A percentile compares a stretch with the other conserved stretches of the same genome.
These are phyloP conservation scores for Vanrija pseudolonga DNA, from an alignment of 1,284 basidiomycete genomes.

Conservation along the genomic window DNA sequence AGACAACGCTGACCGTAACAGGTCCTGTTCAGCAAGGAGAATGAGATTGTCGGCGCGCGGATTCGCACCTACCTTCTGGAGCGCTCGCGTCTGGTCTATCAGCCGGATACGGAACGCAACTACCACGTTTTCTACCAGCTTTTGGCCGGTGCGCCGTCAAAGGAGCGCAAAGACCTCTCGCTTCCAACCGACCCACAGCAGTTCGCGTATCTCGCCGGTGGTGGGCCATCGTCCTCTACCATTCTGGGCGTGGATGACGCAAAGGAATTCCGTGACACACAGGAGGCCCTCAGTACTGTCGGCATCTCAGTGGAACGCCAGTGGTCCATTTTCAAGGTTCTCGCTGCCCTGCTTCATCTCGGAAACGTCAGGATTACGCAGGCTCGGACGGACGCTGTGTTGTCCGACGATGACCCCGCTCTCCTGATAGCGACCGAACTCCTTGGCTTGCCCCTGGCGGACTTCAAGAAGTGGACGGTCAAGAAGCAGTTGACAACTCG, in stretches of 20 bases:
- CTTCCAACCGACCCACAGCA: slow-evolving; percentile 75
- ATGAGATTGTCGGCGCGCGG: slow-evolving; percentile 95
- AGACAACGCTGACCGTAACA: neutral
- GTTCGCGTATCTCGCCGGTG: slow-evolving; percentile 91
- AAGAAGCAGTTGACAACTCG: slow-evolving; percentile 96
- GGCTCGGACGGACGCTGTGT: slow-evolving; percentile 72
- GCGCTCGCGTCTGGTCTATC: slow-evolving; percentile 94
- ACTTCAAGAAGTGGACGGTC: slow-evolving; percentile 98
- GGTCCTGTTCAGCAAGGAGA: slow-evolving; percentile 92
- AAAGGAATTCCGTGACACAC: slow-evolving; percentile 90
- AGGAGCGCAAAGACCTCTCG: slow-evolving; percentile 91
- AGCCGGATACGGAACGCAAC: slow-evolving; percentile 93
- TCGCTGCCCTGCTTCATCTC: slow-evolving; percentile 90
- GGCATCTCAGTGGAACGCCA: slow-evolving; percentile 96
- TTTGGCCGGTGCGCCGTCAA: slow-evolving; percentile 91
- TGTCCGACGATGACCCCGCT: slow-evolving; percentile 81
- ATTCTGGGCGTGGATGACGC: slow-evolving; percentile 92
- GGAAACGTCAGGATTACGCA: slow-evolving; percentile 91
- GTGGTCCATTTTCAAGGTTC: slow-evolving; percentile 93
- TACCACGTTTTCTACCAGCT: slow-evolving; percentile 99
- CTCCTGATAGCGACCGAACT: slow-evolving; percentile 79
- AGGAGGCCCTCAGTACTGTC: slow-evolving; percentile 91
- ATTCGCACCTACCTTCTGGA: slow-evolving; percentile 97
- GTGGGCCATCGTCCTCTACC: slow-evolving; percentile 76
- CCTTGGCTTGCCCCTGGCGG: slow-evolving; percentile 82